phyloP scores from a whole-genome alignment of 768 basidiomycete species.

The Boletus vinaceobasis region DNA sequence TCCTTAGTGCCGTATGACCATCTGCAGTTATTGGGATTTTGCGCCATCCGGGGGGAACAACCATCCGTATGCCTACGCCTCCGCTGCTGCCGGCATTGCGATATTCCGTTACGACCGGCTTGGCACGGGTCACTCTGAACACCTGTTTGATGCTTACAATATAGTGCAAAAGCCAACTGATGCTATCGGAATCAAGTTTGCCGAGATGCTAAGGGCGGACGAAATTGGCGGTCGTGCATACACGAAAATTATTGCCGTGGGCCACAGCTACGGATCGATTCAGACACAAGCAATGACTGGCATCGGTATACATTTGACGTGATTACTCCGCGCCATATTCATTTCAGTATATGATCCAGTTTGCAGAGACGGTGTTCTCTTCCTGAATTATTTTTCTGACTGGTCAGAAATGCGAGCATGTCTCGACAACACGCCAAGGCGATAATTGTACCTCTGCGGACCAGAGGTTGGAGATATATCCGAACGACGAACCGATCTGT shows the following conservation, averaged over 20 bases:
- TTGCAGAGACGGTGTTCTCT: not conserved
- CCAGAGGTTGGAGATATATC: conserved; percentile 78
- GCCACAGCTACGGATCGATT: not conserved
- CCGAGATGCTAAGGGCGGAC: not conserved
- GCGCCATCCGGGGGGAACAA: not conserved
- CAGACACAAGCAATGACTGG: not conserved
- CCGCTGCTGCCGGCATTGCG: not conserved
- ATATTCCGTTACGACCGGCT: not conserved
- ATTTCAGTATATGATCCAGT: not conserved
- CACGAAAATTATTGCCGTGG: not conserved
- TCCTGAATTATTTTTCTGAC: not conserved
- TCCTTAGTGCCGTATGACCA: not conserved
- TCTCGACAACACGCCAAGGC: not conserved
- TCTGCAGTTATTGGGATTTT: not conserved
- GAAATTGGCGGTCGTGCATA: not conserved
- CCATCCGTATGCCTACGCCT: not conserved
- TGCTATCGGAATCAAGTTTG: not conserved
- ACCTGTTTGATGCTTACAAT: not conserved
- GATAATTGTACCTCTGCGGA: conserved; percentile 58
- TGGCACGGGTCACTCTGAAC: not conserved
- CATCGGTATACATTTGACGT: not conserved
- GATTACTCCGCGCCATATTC: not conserved
- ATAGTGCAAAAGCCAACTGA: not conserved
- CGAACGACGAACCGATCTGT: conserved; percentile 56
- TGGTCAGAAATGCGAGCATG: conserved; percentile 11